These are phyloP conservation scores for Beverwykella pulmonaria DNA, from an alignment of 495 filamentous ascomycete genomes.

Conservation along the genomic window DNA sequence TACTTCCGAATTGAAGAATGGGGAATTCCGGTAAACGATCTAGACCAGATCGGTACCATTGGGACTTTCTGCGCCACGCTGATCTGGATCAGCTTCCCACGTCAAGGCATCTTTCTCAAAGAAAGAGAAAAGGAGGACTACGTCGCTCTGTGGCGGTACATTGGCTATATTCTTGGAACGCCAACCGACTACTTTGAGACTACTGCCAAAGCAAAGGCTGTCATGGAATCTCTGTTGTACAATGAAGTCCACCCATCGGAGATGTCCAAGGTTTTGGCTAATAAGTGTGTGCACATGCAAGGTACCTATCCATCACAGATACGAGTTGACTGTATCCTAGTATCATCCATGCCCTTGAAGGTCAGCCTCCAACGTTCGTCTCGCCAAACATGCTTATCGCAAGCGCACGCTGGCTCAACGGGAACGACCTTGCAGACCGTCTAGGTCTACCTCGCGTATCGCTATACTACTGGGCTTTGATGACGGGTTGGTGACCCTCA, in stretches of 20 bases:
- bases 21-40: constrained; percentile 73
- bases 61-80: constrained; percentile 66
- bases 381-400: constrained; percentile 63
- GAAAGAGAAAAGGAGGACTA: constrained; percentile 69
- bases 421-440: constrained; percentile 60
- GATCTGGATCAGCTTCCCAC: constrained; percentile 69
- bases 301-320: neutral
- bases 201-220: constrained; percentile 56
- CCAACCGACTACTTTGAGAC: constrained; percentile 61
- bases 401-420: constrained; percentile 70
- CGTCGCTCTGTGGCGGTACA: constrained; percentile 73
- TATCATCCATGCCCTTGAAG: constrained; percentile 67
- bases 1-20: constrained; percentile 65
- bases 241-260: constrained; percentile 66
- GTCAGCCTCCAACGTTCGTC: constrained; percentile 64
- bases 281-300: constrained; percentile 52
- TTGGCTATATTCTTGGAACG: constrained; percentile 71
- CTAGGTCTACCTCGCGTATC: constrained; percentile 62
- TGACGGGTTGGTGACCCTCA: too few relatives aligned
- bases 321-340: neutral
- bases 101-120: constrained; percentile 69
- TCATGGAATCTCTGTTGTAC: constrained; percentile 66
- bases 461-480: constrained; percentile 60
- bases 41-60: constrained; percentile 74
- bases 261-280: constrained; percentile 63